Evolutionary conservation across 2,329 filamentous ascomycete species (phyloP).

Genomic region (Clonostachys chloroleuca): DNA sequence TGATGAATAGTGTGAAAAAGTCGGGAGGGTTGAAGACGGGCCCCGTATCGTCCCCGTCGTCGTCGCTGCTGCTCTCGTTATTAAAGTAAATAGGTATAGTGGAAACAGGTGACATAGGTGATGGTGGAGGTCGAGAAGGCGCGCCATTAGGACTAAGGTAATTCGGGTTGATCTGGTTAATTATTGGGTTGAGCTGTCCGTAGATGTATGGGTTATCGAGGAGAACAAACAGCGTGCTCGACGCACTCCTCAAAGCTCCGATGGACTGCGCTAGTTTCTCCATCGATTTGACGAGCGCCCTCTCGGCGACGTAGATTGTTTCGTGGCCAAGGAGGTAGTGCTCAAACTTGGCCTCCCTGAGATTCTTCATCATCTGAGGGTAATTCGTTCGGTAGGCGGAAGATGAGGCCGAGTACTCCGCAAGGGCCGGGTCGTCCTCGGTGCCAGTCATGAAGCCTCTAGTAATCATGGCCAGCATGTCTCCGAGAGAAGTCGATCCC

Average conservation of each 20-base stretch:
- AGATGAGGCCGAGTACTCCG: constrained; percentile 59
- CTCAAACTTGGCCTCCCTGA: constrained; percentile 85
- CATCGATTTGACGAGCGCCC: constrained; percentile 76
- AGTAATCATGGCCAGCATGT: constrained; percentile 79
- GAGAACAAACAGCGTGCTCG: constrained; percentile 84
- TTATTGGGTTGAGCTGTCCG: constrained; percentile 11
- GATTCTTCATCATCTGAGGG: constrained; percentile 66
- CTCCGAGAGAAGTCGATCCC: constrained; percentile 70
- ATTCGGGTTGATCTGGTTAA: background rate
- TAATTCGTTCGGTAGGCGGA: constrained; percentile 64
- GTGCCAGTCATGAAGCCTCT: constrained; percentile 78
- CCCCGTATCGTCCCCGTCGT: constrained; percentile 54
- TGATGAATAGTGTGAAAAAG: constrained; percentile 89
- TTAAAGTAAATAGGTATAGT: background rate
- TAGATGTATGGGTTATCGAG: constrained; percentile 53
- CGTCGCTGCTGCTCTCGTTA: constrained; percentile 27
- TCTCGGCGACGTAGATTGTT: constrained; percentile 72
- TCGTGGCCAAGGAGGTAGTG: constrained; percentile 81
- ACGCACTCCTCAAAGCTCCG: constrained; percentile 84
- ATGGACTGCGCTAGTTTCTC: constrained; percentile 84
- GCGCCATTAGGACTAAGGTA: constrained; percentile 6
- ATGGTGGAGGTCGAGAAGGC: constrained; percentile 24
- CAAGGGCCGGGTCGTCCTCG: constrained; percentile 69
- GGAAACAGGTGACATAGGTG: constrained; percentile 50
- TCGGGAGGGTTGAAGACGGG: constrained; percentile 63